Base-by-base conservation (phyloP, 768 basidiomycete genomes). In the Suillus bovinus region DNA sequence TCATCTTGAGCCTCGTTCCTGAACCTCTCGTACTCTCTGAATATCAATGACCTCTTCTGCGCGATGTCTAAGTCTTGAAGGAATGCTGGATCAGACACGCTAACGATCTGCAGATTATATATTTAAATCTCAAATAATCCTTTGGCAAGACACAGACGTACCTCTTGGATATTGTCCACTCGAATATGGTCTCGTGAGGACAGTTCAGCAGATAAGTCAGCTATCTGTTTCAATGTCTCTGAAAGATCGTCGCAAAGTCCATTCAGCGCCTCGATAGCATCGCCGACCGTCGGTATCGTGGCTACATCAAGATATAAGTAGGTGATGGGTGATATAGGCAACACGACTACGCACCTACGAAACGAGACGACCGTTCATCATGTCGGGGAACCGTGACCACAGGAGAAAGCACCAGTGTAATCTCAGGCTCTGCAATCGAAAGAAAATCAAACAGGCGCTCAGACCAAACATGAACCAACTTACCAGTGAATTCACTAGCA, bases 221-320 rank as follows among this genome's bases (percentile, higher is more conserved):
- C 75, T 34, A 92, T 88, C 63, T 90, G 86, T 63, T 86, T 85
- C 62, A 93, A 71, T 1, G 80, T 84, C 34, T 80, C 80, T 0
- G 81, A 71, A 3, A 96, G 82, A 64, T 89, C 86, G 9, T 78
- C 79, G 59, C 84, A 83, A 3, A 93, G 80, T 49, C 82, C 80
- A 41, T 84, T 82, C 49, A 93, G 76, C 0, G 88, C 85, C 57
- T 88, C 85, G 27, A 93, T 80, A 3, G 86, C 83, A 68, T 93
- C 88, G 4, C 90, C 89, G 4, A 94, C 78, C 0, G 88, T 90
- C 11, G 92, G 92, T 20, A 90, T 82, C 9, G 89, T 89, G 1
- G 88, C 92, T 91, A 64, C 17, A 11, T 34, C 20, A 7, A 16
- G 3, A 42, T 59, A 13, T 58, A 39, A 56, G 24, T 4, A 31